These are phyloP conservation scores for Cladophialophora exuberans DNA, from an alignment of 2,329 filamentous ascomycete genomes.

Conservation along the genomic window DNA sequence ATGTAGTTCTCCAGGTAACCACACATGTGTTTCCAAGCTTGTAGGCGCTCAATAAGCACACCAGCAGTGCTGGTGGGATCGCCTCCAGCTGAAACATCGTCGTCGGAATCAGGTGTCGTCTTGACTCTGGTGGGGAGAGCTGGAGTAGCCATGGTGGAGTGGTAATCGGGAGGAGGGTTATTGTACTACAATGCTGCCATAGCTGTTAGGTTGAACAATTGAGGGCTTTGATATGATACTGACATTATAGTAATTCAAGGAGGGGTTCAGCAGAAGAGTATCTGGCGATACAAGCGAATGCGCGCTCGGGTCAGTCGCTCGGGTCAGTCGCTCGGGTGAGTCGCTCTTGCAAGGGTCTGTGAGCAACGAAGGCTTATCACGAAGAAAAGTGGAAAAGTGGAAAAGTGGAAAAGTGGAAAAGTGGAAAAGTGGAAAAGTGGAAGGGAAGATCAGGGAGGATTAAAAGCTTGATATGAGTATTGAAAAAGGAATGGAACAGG, in stretches of 20 bases:
- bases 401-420: too few relatives aligned
- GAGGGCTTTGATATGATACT: neutral
- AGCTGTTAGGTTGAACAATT: slow-evolving; percentile 8
- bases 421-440: too few relatives aligned
- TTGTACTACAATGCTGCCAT: slow-evolving; percentile 27
- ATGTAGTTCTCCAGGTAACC: slow-evolving; percentile 92
- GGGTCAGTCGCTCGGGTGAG: too few relatives aligned
- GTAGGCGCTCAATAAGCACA: slow-evolving; percentile 82
- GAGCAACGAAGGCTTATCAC: too few relatives aligned
- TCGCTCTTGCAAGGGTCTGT: too few relatives aligned
- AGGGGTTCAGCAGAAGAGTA: neutral
- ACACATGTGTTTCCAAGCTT: slow-evolving; percentile 94
- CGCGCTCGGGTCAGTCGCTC: too few relatives aligned
- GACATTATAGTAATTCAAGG: neutral
- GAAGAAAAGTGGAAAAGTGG: too few relatives aligned
- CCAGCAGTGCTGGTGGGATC: slow-evolving; percentile 73
- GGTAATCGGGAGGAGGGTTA: slow-evolving; percentile 23
- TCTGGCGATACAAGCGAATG: neutral
- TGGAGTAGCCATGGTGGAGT: slow-evolving; percentile 23
- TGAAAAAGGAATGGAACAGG: too few relatives aligned
- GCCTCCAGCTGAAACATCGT: slow-evolving; percentile 63
- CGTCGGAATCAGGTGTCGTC: slow-evolving; percentile 44
- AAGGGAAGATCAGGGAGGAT: too few relatives aligned
- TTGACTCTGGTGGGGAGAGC: slow-evolving; percentile 23
- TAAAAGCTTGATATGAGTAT: too few relatives aligned